Evolutionary conservation across 495 filamentous ascomycete species (phyloP).

Genomic region (Penicillium waksmanii): DNA sequence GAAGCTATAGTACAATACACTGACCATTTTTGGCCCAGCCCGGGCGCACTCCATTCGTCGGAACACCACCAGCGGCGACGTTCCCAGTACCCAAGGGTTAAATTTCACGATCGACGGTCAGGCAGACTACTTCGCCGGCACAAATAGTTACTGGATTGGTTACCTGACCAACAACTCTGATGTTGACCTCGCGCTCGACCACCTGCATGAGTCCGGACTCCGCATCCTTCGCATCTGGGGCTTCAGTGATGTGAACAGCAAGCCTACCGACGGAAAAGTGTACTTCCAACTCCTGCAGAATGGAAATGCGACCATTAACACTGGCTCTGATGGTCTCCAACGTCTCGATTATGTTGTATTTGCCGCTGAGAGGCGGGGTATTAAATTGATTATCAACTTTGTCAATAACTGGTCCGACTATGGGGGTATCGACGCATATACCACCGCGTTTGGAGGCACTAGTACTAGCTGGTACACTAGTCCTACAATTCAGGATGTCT

Average conservation of each 20-base stretch:
- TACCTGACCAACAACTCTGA: constrained; percentile 67
- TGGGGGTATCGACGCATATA: constrained; percentile 69
- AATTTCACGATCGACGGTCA: constrained; percentile 57
- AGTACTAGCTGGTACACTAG: constrained; percentile 62
- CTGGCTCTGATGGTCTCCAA: constrained; percentile 65
- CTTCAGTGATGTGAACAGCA: constrained; percentile 64
- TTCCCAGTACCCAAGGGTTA: neutral
- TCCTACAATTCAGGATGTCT: constrained; percentile 56
- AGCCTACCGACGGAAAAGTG: constrained; percentile 51
- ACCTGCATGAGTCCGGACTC: constrained; percentile 56
- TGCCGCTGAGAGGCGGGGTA: constrained; percentile 56
- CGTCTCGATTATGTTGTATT: constrained; percentile 68
- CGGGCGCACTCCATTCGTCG: neutral
- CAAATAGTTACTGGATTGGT: constrained; percentile 75
- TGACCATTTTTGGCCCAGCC: neutral
- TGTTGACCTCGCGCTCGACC: constrained; percentile 58
- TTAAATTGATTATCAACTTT: constrained; percentile 63
- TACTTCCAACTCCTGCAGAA: constrained; percentile 63
- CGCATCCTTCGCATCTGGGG: constrained; percentile 75
- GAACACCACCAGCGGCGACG: neutral
- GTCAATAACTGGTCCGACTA: constrained; percentile 68
- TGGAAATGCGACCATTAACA: constrained; percentile 64
- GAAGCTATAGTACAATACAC: neutral
- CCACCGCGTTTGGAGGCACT: constrained; percentile 61
- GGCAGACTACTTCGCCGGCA: constrained; percentile 66